Base-by-base conservation (phyloP, 1,284 basidiomycete genomes). In the Cryptococcus hybrid region DNA sequence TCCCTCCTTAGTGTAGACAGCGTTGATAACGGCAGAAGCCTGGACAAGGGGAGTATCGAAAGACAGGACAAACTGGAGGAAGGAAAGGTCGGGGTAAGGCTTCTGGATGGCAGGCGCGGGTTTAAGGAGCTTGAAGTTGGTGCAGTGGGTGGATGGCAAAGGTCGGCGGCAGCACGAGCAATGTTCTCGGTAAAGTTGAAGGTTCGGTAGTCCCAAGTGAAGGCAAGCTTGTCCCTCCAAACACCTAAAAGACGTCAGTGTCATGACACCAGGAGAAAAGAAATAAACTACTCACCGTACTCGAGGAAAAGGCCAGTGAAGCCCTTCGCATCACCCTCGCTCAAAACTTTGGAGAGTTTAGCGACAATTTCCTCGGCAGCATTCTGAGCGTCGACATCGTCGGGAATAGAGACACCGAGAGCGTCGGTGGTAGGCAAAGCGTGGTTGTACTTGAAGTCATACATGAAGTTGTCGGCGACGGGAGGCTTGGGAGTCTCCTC, bases 191-290 rank as follows among this genome's bases (percentile, higher is more conserved):
- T 55, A 34, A 82, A 81, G 54, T 81, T 79, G 72, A 87, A 84
- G 0, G 85, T 86, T 52, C 86, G 83, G 66, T 87, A 83, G 62
- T 85, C 82, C 84, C 84, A 87, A 9, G 85, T 85, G 59, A 60
- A 62, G 2, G 55, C 58, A 11, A 55, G 44, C 34, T 56, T 55
- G 62, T 69, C 67, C 37, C 67, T 54, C 67, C 67, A 68, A 2
- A 65, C 63, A 60, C 64, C 63, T 65, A 48, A 5, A n/a, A 24
- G 13, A 5, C 1, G 15, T 53, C 45, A 54, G 52, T 35, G 5
- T n/a, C 15, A 9, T 43, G 30, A n/a, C 30, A 12, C n/a, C 39
- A n/a, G 9, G 11, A 3, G 54, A 4, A 30, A 30, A 30, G 30
- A 30, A 30, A 4, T 30, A 4, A 30, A 30, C 3, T 30, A 30